phyloP scores from a whole-genome alignment of 164 flowering plant genomes.

The Magnolia kwangsiensis region DNA sequence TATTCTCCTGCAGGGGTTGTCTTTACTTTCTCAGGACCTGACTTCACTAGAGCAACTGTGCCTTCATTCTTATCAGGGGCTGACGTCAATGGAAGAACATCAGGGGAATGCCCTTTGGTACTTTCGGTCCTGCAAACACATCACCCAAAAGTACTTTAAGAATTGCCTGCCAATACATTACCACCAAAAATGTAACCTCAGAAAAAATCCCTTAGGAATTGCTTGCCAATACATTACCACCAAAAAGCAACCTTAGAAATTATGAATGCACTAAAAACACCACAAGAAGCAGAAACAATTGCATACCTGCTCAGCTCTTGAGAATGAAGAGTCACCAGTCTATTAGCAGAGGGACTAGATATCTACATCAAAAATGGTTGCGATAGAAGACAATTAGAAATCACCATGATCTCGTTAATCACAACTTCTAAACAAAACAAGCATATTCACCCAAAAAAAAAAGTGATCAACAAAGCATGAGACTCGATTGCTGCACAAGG shows the following conservation, averaged over 20 bases:
- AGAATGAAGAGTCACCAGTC: conserved; percentile 31
- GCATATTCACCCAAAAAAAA: too few relatives aligned
- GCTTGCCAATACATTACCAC: neutral
- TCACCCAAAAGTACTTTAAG: conserved; percentile 1
- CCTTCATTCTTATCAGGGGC: conserved; percentile 47
- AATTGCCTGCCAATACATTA: neutral
- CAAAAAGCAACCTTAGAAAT: neutral
- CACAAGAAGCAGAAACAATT: neutral
- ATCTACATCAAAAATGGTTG: conserved; percentile 32
- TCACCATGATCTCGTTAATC: neutral
- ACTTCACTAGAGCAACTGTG: conserved; percentile 65
- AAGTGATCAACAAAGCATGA: too few relatives aligned
- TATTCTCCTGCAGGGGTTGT: conserved; percentile 98
- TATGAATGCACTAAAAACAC: neutral
- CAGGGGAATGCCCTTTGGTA: conserved; percentile 45
- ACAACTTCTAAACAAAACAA: too few relatives aligned
- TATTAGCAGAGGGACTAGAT: conserved; percentile 55
- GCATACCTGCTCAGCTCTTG: conserved; percentile 49
- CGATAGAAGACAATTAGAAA: conserved; percentile 2
- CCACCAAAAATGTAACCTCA: neutral
- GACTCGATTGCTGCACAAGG: too few relatives aligned
- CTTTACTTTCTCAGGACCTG: conserved; percentile 68
- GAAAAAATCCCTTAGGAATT: neutral
- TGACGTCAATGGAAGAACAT: conserved; percentile 42
- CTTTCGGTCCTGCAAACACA: conserved; percentile 46